Percentiles rank a stretch among this genome's conserved stretches.
These are phyloP conservation scores for Arabis alpina DNA, from an alignment of 345 rosid species.

Conservation along the genomic window DNA sequence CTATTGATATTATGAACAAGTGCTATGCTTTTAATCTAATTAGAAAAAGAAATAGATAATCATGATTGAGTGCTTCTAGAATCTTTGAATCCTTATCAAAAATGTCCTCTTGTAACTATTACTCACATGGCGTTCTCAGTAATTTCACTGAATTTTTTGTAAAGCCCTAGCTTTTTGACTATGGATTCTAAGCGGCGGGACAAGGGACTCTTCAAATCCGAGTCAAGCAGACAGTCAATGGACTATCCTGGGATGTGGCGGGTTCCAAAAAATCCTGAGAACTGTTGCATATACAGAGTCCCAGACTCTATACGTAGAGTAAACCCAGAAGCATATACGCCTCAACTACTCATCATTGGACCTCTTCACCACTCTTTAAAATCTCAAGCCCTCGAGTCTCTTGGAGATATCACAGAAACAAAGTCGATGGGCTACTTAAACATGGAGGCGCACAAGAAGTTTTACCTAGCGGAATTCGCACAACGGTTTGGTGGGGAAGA, in stretches of 20 bases:
- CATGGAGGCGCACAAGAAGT: constrained; percentile 11
- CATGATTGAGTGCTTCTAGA: too few species aligned
- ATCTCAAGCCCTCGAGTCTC: background rate
- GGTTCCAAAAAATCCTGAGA: background rate
- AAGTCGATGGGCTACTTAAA: constrained; percentile 7
- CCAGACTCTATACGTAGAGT: background rate
- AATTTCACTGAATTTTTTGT: background rate
- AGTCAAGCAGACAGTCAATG: too few species aligned
- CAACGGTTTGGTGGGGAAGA: background rate
- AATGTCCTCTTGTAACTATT: background rate
- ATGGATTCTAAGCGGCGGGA: background rate
- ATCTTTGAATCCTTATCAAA: too few species aligned
- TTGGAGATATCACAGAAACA: constrained; percentile 2
- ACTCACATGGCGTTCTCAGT: background rate
- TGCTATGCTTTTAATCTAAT: too few species aligned
- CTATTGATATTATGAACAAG: too few species aligned
- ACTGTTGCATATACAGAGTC: constrained; percentile 27
- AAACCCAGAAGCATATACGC: constrained; percentile 22
- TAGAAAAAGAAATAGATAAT: too few species aligned
- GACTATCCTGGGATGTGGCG: constrained; percentile 1
- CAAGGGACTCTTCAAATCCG: too few species aligned
- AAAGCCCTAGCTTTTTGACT: background rate
- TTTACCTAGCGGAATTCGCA: background rate
- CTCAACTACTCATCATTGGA: background rate
- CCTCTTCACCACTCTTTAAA: constrained; percentile 26